Evolutionary conservation across 345 rosid genomes (phyloP), one percentile per base, ranked within the genome.

Genomic region (Heritiera fomes): DNA sequence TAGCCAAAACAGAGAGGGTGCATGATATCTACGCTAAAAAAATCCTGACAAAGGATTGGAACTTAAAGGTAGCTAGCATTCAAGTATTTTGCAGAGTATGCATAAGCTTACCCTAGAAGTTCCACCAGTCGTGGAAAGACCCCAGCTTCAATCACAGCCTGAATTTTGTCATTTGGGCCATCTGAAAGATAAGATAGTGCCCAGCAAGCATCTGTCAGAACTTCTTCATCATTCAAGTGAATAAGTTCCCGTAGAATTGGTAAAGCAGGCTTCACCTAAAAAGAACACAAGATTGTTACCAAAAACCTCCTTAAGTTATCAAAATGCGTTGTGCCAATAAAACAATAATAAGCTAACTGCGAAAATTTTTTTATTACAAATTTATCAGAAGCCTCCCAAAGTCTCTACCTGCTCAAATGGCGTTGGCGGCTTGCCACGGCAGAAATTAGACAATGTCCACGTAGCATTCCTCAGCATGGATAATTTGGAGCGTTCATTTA

Each of bases 141-240:
- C 77, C 94, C 98, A 15, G 90, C 91, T 81, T 91, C 89, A 45
- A 93, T 90, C 75, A 93, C 98, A 67, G 96, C 90, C 82, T 91
- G 96, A 73, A 93, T 93, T 88, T 93, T 93, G 83, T 93, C 98
- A 85, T 91, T 90, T 40, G 98, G 91, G 41, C 96, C 96, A 85
- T 93, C 98, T 38, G 90, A 89, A 77, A 89, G 92, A 80, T 89
- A 87, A 1, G 92, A 89, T 40, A 89, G 87, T 73, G 94, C 98
- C 98, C 98, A 93, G 81, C 98, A 91, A 34, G 94, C 96, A 90
- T 93, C 96, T 30, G 98, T 90, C 61, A 93, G 82, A 79, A 93
- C 96, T 88, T 93, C 98, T 81, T 93, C 98, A 84, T 93, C 98
- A 78, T 85, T 85, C 68, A 87, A 83, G 80, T 84, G 87, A 59